phyloP scores from a whole-genome alignment of 1,139 yeast species.

The Geotrichum histeridarum region DNA sequence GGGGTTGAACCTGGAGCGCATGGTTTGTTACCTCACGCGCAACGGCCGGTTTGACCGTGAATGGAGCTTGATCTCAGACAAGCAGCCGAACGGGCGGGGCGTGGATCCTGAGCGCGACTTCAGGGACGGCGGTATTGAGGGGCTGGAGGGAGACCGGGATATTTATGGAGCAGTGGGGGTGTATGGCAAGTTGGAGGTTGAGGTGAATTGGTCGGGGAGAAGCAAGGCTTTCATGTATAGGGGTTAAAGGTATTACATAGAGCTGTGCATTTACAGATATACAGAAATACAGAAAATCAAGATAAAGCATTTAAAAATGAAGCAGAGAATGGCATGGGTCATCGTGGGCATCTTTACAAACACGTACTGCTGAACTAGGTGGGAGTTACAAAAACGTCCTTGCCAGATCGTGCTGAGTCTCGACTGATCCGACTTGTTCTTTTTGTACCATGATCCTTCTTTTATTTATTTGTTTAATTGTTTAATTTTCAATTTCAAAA shows the following conservation, averaged over 20 bases:
- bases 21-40: conserved; percentile 25
- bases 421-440: too few relatives aligned
- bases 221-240: conserved; percentile 3
- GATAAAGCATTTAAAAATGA: too few relatives aligned
- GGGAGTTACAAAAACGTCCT: too few relatives aligned
- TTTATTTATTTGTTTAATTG: too few relatives aligned
- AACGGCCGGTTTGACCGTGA: conserved; percentile 27
- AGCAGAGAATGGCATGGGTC: too few relatives aligned
- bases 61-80: conserved; percentile 26
- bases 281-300: too few relatives aligned
- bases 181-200: conserved; percentile 29
- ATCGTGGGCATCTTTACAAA: too few relatives aligned
- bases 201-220: conserved; percentile 26
- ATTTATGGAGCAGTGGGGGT: conserved; percentile 32
- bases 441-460: too few relatives aligned
- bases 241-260: neutral
- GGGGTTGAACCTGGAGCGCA: conserved; percentile 28
- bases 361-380: too few relatives aligned
- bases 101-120: conserved; percentile 24
- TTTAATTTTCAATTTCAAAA: too few relatives aligned
- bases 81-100: conserved; percentile 16
- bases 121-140: conserved; percentile 27
- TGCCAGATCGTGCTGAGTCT: too few relatives aligned
- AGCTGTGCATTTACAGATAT: too few relatives aligned
- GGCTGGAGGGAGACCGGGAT: conserved; percentile 27